Evolutionary conservation across 1,284 basidiomycete species (phyloP), one percentile per base, ranked within the genome.

Genomic region (Ustilago shanxiensis): DNA sequence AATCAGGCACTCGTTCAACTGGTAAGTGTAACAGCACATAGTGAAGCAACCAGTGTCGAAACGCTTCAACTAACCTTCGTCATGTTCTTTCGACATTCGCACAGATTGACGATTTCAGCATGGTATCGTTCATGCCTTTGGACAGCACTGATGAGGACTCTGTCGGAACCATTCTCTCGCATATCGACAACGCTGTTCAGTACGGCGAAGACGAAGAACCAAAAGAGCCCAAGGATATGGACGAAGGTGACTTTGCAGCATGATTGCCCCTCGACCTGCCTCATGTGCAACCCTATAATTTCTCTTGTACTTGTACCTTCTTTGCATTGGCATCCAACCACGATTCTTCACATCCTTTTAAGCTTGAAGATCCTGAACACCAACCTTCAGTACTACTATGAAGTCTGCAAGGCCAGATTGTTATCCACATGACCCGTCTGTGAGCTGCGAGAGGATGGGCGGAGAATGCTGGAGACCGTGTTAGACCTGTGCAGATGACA

Each of bases 111-210:
- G 97, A 99, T 85, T 95, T 98, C 86, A 96, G 95, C 55, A 90
- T 99, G 64, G 97, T 99, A 5, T 95, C 94, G 1, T 99, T 99
- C 89, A 88, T 99, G 44, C 95, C 97, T 1, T 89, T 99, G 50
- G 95, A 99, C 87, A 91, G 98, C 56, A 92, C 94, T 2, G 91
- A 91, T 72, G 91, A 95, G 58, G 95, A 98, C 81, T 95, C 93
- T 10, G 89, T 99, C 55, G 93, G 94, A 83, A 92, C 91, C 1
- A 91, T 98, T 14, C 89, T 99, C 56, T 95, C 94, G 84, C 95
- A 98, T 86, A 93, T 99, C 66, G 97, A 99, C 88, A 95, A 95
- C 82, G 92, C 94, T 71, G 94, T 98, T 91, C 95, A 98, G 86
- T 98, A 84, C 39, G 83, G 84, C 49, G 85, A 86, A 53, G 85